Evolutionary conservation across 352 stramenopile species (phyloP).

Genomic region (Elongisporangium undulatum): DNA sequence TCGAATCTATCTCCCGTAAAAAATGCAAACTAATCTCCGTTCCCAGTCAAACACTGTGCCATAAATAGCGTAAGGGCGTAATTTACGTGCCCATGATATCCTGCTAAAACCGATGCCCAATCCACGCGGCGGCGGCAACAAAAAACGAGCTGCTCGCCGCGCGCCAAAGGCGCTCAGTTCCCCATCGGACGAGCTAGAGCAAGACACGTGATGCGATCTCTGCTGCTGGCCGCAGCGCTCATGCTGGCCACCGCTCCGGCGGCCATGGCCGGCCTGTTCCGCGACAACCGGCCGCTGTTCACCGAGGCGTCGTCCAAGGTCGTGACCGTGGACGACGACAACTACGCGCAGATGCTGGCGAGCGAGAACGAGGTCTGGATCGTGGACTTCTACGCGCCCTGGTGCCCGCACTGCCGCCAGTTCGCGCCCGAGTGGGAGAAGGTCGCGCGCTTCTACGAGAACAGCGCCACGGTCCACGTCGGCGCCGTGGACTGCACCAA

Average conservation of each 20-base stretch:
- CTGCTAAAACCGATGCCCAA: background rate
- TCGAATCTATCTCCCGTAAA: background rate
- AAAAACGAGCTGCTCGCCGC: background rate
- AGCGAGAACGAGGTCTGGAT: conserved; percentile 58
- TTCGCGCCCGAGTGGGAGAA: conserved; percentile 76
- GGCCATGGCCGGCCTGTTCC: conserved; percentile 15
- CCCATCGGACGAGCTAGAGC: background rate
- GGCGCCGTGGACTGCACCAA: conserved; percentile 77
- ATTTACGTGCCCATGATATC: background rate
- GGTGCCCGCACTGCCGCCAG: conserved; percentile 77
- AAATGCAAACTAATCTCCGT: background rate
- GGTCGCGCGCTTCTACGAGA: conserved; percentile 62
- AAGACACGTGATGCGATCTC: background rate
- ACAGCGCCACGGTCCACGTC: conserved; percentile 46
- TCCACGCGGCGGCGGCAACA: background rate
- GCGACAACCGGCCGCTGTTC: conserved; percentile 60
- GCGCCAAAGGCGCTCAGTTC: background rate
- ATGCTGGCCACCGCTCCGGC: background rate
- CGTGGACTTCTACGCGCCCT: conserved; percentile 84
- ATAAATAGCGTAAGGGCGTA: background rate
- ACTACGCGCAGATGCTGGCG: conserved; percentile 44
- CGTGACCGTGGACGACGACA: conserved; percentile 24
- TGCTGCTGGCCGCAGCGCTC: conserved; percentile 3
- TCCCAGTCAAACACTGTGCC: too few species aligned
- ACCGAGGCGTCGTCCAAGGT: conserved; percentile 58